Evolutionary conservation across 177 flowering plant species (phyloP), one percentile per base, ranked within the genome.

Genomic region (Vitis hybrid): DNA sequence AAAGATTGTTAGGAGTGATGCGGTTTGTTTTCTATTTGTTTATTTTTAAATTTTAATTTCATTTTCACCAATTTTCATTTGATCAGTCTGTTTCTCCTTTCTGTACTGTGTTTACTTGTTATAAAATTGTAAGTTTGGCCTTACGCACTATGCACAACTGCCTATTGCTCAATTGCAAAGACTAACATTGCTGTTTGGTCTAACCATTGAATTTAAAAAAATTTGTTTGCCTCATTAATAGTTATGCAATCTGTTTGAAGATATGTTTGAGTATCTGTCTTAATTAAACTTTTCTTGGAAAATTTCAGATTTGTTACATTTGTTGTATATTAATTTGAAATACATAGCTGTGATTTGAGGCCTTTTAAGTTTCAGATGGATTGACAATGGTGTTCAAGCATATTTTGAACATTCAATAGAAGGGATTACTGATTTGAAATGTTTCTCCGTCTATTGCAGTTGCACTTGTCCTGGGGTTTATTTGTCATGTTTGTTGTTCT

Each of bases 1-100:
- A 74, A 85, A 68, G 79, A 76, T 89, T 52, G 83, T 74, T 69
- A 85, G 98, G 72, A 64, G 60, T 69, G 98, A 96, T 78, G 88
- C 86, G 84, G 99, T 96, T 35, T 71, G 88, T 79, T 60, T 27
- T 66, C 59, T 52, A 72, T 11, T 64, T 64, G 49, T 64, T 59
- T 12, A 67, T 61, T 57, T 60, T 62, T n/a, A 4, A 18, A 35
- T 71, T 54, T 18, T 27, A 9, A 1, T 2, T 27, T 7, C 15
- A 32, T n/a, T 30, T 18, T 35, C 7, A 6, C 46, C 46, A 19
- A 15, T 27, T 56, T 16, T 15, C 18, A 8, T 50, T 51, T 62
- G 27, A 48, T 51, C 18, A 27, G 21, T 40, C 9, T n/a, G 56
- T 55, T 68, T 58, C 32, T 56, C 48, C 12, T 18, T 49, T 11